Conservation (phyloP, 306 rosid species). For the Acacia confusa region DNA sequence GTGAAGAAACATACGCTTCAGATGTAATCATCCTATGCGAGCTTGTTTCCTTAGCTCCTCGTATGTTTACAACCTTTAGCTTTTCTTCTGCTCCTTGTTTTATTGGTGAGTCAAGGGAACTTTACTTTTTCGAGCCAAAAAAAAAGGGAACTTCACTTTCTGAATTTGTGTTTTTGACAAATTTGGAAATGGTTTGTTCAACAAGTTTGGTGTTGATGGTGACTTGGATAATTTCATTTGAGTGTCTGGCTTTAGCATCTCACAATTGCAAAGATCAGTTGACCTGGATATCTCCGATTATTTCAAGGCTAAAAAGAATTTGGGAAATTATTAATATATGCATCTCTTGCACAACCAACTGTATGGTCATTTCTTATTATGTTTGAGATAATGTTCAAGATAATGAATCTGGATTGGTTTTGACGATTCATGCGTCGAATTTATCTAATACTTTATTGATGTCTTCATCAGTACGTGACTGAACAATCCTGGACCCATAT, state of each 20-base stretch:
- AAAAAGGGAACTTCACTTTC: no score
- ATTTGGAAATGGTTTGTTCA: no score
- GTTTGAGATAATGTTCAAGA: background rate
- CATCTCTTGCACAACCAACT: background rate
- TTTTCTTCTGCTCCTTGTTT: no score
- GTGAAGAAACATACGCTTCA: no score
- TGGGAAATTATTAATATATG: no score
- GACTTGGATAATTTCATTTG: background rate
- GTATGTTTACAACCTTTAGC: background rate
- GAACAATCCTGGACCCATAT: background rate
- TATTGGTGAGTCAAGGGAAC: background rate
- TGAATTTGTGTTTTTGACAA: no score
- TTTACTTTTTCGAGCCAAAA: no score
- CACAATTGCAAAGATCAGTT: no score
- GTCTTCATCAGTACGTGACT: background rate
- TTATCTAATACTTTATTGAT: background rate
- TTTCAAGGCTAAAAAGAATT: no score
- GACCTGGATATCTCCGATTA: no score
- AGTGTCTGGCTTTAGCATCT: background rate
- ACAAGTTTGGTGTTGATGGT: no score
- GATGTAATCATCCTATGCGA: background rate
- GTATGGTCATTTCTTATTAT: background rate
- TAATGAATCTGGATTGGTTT: background rate
- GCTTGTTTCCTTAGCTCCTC: background rate
- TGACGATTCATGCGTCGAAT: background rate